Evolutionary conservation across 352 stramenopile species (phyloP).

Genomic region (Phytophthora palmivora): DNA sequence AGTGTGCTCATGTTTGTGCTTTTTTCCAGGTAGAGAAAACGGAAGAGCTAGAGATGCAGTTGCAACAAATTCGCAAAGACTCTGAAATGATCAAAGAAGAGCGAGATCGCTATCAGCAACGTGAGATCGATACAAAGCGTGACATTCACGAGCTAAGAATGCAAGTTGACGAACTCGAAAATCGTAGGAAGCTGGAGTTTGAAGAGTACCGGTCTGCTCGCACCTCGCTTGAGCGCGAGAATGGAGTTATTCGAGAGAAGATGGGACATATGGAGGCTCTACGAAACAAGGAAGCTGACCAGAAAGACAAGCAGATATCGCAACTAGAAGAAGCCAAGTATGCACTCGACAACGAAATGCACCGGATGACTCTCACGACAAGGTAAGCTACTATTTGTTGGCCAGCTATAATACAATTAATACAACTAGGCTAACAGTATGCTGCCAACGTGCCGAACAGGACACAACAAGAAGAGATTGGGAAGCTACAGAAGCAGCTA

Average conservation of each 20-base stretch:
- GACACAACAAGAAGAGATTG: conserved; percentile 55
- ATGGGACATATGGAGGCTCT: conserved; percentile 54
- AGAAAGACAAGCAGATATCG: conserved; percentile 63
- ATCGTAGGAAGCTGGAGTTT: conserved; percentile 63
- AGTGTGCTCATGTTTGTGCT: background rate
- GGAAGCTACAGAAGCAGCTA: conserved; percentile 63
- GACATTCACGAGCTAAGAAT: conserved; percentile 68
- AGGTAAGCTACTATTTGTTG: conserved; percentile 34
- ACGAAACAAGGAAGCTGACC: conserved; percentile 47
- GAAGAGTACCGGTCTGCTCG: conserved; percentile 68
- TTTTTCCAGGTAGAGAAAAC: conserved; percentile 51
- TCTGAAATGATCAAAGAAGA: conserved; percentile 56
- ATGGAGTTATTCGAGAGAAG: conserved; percentile 58
- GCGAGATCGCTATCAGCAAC: conserved; percentile 67
- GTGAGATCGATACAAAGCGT: conserved; percentile 63
- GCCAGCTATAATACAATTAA: too few species aligned
- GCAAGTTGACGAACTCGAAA: conserved; percentile 78
- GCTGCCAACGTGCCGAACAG: conserved; percentile 19
- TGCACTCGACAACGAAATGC: conserved; percentile 58
- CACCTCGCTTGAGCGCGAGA: conserved; percentile 63
- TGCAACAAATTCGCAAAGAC: conserved; percentile 58
- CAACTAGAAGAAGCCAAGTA: conserved; percentile 76
- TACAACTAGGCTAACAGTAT: background rate
- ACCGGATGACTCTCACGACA: conserved; percentile 48
- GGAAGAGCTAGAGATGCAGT: conserved; percentile 58